Base-by-base conservation (phyloP, 257 asterid species). In the Scutellaria minor region DNA sequence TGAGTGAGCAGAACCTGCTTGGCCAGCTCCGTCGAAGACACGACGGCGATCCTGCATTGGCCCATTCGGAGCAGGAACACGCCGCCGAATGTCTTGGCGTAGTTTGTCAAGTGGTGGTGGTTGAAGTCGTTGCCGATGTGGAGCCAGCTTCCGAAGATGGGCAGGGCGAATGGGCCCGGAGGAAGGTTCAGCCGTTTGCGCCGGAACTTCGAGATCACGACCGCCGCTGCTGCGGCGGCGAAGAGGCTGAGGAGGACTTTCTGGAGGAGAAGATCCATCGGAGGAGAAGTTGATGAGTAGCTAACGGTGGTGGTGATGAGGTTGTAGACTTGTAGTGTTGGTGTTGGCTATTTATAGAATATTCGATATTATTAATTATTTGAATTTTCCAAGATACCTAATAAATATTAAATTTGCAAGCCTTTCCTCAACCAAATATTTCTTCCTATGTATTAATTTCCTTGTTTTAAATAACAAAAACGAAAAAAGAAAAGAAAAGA, bases 101-200 rank as follows among this genome's bases (percentile, higher is more conserved):
- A 83, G 2, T 68, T 73, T 1, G 87, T 50, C 50, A 90, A 79
- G 64, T 82, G 78, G 6, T 85, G 80, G 71, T 90, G 96, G 86
- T 90, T 83, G 35, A 90, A 69, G 42, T 79, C 84, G 71, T 88
- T 87, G 6, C 93, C 96, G 4, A 88, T 80, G 70, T 86, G 91
- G 39, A 90, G 82, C 96, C 93, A 86, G 83, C 83, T 87, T 0
- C 96, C 96, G 68, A 90, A 83, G 0, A 90, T 56, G 6, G 96
- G 96, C 0, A 88, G 70, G 0, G 90, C 78, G 59, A 88, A 63
- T 0, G 96, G 96, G 3, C 96, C 95, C 0, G 95, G 96, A 0
- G 96, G 96, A n/a, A 86, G 85, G 13, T 82, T 83, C 60, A 86
- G 82, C 13, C 78, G 80, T 45, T 71, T 81, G 54, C 86, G 82